Conservation (phyloP, 257 asterid genomes). For the Lithospermum erythrorhizon region DNA sequence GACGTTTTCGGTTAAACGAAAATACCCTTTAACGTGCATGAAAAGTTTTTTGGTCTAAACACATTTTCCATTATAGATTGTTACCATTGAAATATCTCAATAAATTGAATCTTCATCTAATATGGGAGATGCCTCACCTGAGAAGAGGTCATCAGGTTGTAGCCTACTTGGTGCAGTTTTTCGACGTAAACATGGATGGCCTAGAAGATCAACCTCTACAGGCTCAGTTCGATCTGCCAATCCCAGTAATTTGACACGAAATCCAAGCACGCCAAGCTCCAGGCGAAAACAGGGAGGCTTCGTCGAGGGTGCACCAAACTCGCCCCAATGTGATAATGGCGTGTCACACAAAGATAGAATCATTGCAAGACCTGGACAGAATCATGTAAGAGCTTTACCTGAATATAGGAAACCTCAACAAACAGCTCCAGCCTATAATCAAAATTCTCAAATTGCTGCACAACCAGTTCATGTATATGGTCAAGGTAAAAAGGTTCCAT, state of each 20-base stretch:
- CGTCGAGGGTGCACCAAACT: neutral
- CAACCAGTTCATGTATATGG: slow-evolving; percentile 12
- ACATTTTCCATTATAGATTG: neutral
- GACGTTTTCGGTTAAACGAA: neutral
- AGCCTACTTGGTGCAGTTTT: slow-evolving; percentile 47
- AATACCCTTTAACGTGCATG: no score
- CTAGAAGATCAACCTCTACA: slow-evolving; percentile 37
- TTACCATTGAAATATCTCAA: neutral
- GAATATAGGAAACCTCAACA: slow-evolving; percentile 17
- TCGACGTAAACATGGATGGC: slow-evolving; percentile 40
- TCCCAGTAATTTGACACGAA: slow-evolving; percentile 7
- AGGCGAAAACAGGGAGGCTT: slow-evolving; percentile 9
- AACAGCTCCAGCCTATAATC: slow-evolving; percentile 1
- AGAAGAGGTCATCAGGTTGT: slow-evolving; percentile 49
- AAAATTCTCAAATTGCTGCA: slow-evolving; percentile 8
- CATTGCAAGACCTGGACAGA: slow-evolving; percentile 38
- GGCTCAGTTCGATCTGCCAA: slow-evolving; percentile 19
- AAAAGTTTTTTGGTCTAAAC: neutral
- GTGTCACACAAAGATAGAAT: slow-evolving; percentile 23
- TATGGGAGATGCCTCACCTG: slow-evolving; percentile 47
- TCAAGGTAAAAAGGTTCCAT: slow-evolving; percentile 23
- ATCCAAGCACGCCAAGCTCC: slow-evolving; percentile 20
- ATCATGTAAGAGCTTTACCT: slow-evolving; percentile 26
- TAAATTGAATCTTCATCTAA: neutral
- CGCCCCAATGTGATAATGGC: neutral